Evolutionary conservation across 176 grass and related monocot genomes (phyloP).

Genomic region (Saccharum officinarum): DNA sequence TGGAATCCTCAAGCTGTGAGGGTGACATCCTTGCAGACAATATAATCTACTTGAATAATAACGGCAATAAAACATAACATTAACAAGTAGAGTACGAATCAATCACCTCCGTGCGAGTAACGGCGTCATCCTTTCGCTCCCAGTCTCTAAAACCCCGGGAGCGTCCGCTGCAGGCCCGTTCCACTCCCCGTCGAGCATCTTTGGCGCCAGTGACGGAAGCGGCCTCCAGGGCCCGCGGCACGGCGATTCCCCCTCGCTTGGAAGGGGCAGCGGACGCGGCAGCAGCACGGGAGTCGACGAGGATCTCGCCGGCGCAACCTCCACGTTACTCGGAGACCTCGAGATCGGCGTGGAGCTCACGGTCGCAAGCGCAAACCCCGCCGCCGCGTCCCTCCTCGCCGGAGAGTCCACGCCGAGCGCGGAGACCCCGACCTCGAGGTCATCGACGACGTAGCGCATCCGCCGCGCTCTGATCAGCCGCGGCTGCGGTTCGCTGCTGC

Average conservation of each 20-base stretch:
- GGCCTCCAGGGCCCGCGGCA: constrained; percentile 26
- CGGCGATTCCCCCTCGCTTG: constrained; percentile 25
- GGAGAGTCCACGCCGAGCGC: constrained; percentile 35
- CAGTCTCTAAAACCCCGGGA: background rate
- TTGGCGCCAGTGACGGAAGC: constrained; percentile 42
- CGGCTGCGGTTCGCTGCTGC: constrained; percentile 38
- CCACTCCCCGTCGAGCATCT: constrained; percentile 29
- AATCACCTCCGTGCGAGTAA: constrained; percentile 47
- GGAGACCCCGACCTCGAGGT: constrained; percentile 55
- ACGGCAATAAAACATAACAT: background rate
- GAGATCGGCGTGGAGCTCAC: constrained; percentile 58
- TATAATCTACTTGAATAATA: background rate
- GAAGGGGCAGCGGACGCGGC: constrained; percentile 51
- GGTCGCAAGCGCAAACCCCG: background rate
- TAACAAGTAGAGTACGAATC: background rate
- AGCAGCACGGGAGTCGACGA: constrained; percentile 62
- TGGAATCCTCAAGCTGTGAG: constrained; percentile 2
- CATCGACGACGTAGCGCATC: constrained; percentile 54
- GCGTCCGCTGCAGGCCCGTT: constrained; percentile 2
- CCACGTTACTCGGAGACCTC: constrained; percentile 38
- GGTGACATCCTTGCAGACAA: background rate
- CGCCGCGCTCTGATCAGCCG: constrained; percentile 59
- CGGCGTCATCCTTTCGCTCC: constrained; percentile 23
- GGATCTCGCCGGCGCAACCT: constrained; percentile 38
- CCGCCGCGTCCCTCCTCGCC: constrained; percentile 3